Percentiles rank a stretch among this genome's conserved stretches.
Conservation (phyloP, 768 basidiomycete species). For the Auriscalpium orientale region DNA sequence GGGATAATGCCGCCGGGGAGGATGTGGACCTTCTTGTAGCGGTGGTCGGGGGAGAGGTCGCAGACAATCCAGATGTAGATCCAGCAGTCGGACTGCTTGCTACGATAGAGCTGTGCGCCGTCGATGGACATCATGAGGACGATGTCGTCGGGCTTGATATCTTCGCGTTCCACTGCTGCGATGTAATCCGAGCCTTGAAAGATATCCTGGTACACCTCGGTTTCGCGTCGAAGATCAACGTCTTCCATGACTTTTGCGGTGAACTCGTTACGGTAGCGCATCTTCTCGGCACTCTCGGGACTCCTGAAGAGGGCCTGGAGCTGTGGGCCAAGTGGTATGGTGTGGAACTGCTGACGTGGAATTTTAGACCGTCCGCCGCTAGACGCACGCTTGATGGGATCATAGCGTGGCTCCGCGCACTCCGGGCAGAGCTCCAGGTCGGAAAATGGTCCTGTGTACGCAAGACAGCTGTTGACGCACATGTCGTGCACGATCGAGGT, state of each 20-base stretch:
- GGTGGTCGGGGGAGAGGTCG: too few species aligned
- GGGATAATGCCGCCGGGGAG: too few species aligned
- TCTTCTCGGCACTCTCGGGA: too few species aligned
- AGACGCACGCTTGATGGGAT: background rate
- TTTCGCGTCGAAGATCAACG: too few species aligned
- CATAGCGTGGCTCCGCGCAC: slow-evolving; percentile 8
- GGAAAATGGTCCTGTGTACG: slow-evolving; percentile 14
- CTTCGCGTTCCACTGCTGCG: background rate
- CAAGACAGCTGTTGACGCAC: too few species aligned
- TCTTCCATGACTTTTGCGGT: too few species aligned
- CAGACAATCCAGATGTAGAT: too few species aligned
- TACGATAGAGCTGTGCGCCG: slow-evolving; percentile 32
- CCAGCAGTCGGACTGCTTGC: too few species aligned
- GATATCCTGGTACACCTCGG: slow-evolving; percentile 1
- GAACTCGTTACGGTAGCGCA: too few species aligned
- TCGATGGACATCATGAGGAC: slow-evolving; percentile 30
- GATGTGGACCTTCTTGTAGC: too few species aligned
- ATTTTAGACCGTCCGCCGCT: background rate
- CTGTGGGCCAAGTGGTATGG: slow-evolving; percentile 17
- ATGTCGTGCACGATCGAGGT: too few species aligned
- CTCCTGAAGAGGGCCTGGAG: too few species aligned
- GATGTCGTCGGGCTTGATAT: slow-evolving; percentile 19
- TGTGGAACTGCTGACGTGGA: slow-evolving; percentile 8
- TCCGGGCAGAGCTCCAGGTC: slow-evolving; percentile 8
- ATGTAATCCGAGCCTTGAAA: slow-evolving; percentile 12